Conservation (phyloP, 108 stramenopile genomes). For the Pseudonitzschia delicatissima region DNA sequence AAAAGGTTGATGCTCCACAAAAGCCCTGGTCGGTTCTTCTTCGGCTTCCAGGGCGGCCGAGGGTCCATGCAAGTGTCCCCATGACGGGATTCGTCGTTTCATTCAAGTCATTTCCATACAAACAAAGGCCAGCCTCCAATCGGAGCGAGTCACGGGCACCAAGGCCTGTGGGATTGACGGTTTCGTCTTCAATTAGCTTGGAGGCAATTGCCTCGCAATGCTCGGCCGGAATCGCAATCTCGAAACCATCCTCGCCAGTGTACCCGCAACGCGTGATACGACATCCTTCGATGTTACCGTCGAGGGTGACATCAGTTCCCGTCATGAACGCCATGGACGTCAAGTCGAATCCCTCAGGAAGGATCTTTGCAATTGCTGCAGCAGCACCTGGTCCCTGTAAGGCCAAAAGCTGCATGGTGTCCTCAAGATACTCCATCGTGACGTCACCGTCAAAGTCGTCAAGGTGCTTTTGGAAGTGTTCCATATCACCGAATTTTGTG, state of each 20-base stretch:
- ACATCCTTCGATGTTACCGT: slow-evolving; percentile 82
- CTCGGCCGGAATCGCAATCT: slow-evolving; percentile 87
- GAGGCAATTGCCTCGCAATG: slow-evolving; percentile 70
- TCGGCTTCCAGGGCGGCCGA: slow-evolving; percentile 81
- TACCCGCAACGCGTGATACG: slow-evolving; percentile 98
- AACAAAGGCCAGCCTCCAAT: slow-evolving; percentile 97
- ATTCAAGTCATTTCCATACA: slow-evolving; percentile 98
- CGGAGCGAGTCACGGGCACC: slow-evolving; percentile 98
- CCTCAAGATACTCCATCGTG: slow-evolving; percentile 89
- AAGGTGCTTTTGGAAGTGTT: slow-evolving; percentile 83
- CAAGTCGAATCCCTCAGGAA: slow-evolving; percentile 84
- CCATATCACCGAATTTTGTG: slow-evolving; percentile 95
- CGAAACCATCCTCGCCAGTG: slow-evolving; percentile 99
- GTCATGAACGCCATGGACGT: slow-evolving; percentile 95
- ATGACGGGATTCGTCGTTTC: slow-evolving; percentile 92
- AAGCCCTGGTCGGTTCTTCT: slow-evolving; percentile 93
- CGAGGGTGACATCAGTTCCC: slow-evolving; percentile 78
- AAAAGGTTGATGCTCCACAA: slow-evolving; percentile 89
- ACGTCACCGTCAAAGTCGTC: slow-evolving; percentile 77
- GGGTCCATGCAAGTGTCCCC: slow-evolving; percentile 92
- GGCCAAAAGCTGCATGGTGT: slow-evolving; percentile 90
- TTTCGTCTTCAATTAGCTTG: slow-evolving; percentile 66
- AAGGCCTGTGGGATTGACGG: slow-evolving; percentile 90
- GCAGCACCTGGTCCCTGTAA: slow-evolving; percentile 96
- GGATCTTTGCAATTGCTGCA: slow-evolving; percentile 65